Base-by-base conservation (phyloP, 2,329 filamentous ascomycete species). In the Orbilia oligospora region DNA sequence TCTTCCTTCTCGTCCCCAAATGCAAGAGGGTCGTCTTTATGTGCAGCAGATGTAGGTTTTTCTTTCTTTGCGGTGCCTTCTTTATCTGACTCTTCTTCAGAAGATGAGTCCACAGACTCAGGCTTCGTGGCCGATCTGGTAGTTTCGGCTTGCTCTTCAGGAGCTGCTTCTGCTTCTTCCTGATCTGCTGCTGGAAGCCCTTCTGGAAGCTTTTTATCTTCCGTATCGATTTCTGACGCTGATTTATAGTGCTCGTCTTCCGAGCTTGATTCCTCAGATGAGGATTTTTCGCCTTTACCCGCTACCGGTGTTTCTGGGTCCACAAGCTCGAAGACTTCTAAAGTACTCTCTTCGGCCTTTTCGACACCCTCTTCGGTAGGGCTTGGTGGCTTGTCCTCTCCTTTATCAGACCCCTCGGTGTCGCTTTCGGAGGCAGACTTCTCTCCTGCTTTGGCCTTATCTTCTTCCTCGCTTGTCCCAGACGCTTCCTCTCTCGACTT, bases 11-110 rank as follows among this genome's bases (percentile, higher is more conserved):
- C 73, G 5, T 41, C 51, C 30, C 67, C 73, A 24, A 77, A 77
- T 12, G 73, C 73, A 56, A 77, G 73, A 48, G 73, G 73, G 20
- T 77, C 73, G 3, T 77, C 73, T 24, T 77, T 71, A 22, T 58
- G 49, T 24, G n/a, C n/a, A 16, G 38, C 16, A 18, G 55, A 44
- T 63, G 56, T 30, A 12, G 36, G n/a, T 2, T 44, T 20, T 44
- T 44, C 56, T 18, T 44, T 51, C 22, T 24, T 77, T 33, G 24
- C 58, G 10, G 61, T 33, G 41, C 10, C 12, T 53, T 71, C 67
- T 20, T 53, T 55, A 24, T 77, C 73, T 10, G 73, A 77, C 27
- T 71, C 73, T 68, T 71, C 73, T 56, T 70, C 72, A 12, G 56
- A 64, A 46, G 71, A 76, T 65, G 56, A 63, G 44, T 69, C 65